phyloP scores from a whole-genome alignment of 805 yeast genomes.

The Sugiyamaella floridensis region DNA sequence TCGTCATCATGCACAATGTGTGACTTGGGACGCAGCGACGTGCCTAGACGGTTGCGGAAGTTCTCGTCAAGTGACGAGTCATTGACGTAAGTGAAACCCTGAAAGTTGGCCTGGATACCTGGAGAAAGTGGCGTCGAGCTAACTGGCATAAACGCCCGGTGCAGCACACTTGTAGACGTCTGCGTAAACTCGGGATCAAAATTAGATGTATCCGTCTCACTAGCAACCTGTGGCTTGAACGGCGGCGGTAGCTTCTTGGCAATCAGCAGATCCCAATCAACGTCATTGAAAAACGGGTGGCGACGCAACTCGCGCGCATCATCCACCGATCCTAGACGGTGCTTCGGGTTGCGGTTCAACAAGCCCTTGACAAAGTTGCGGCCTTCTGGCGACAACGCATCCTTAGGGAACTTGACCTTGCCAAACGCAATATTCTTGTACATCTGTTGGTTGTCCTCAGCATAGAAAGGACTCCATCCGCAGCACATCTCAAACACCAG shows the following conservation, averaged over 20 bases:
- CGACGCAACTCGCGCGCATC: slow-evolving; percentile 91
- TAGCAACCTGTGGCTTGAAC: slow-evolving; percentile 83
- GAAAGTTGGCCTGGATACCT: slow-evolving; percentile 91
- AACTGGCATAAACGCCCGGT: slow-evolving; percentile 38
- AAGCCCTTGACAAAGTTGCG: slow-evolving; percentile 93
- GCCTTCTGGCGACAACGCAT: slow-evolving; percentile 87
- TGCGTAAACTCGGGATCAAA: slow-evolving; percentile 97
- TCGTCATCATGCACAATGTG: slow-evolving; percentile 25
- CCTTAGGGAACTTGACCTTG: slow-evolving; percentile 94
- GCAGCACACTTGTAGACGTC: slow-evolving; percentile 77
- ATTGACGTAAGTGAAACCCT: slow-evolving; percentile 94
- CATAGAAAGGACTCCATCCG: slow-evolving; percentile 99
- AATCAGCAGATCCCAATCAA: slow-evolving; percentile 79
- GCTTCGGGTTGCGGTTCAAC: slow-evolving; percentile 90
- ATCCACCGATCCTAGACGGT: slow-evolving; percentile 81
- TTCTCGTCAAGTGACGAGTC: slow-evolving; percentile 89
- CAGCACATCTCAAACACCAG: slow-evolving; percentile 98
- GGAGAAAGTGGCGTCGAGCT: slow-evolving; percentile 80
- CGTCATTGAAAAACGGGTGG: slow-evolving; percentile 85
- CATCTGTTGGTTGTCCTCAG: slow-evolving; percentile 97
- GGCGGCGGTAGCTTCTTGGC: slow-evolving; percentile 91
- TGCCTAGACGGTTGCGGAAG: slow-evolving; percentile 32
- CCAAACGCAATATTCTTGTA: slow-evolving; percentile 98
- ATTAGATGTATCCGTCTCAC: slow-evolving; percentile 91
- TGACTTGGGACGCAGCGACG: slow-evolving; percentile 10